These are phyloP conservation scores for Akanthomyces muscarius DNA, from an alignment of 2,329 filamentous ascomycete species.

Conservation along the genomic window DNA sequence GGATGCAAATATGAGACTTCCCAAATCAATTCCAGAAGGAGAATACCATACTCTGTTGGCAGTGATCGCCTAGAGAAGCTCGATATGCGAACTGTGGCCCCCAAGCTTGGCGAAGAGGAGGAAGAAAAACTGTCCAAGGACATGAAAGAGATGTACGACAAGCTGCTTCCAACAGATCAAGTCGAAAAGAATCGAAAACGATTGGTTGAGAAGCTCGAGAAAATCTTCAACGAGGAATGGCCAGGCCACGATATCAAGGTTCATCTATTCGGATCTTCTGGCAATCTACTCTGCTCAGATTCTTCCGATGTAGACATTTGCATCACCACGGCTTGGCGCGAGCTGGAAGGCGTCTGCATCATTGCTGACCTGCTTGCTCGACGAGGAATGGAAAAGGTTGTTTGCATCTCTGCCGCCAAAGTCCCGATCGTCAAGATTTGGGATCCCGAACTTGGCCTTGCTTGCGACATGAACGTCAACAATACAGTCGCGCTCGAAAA, in stretches of 20 bases:
- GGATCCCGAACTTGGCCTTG: conserved; percentile 85
- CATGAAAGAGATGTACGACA: conserved; percentile 80
- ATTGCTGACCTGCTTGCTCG: conserved; percentile 81
- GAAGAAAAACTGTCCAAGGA: conserved; percentile 73
- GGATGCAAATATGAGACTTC: conserved; percentile 88
- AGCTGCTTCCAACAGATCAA: conserved; percentile 74
- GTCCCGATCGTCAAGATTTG: conserved; percentile 98
- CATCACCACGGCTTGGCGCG: conserved; percentile 87
- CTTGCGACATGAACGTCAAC: conserved; percentile 98
- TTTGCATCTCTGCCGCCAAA: conserved; percentile 91
- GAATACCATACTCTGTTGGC: conserved; percentile 91
- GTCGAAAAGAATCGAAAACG: conserved; percentile 71
- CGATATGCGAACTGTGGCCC: conserved; percentile 68
- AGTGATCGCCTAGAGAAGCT: conserved; percentile 70
- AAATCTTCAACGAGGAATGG: conserved; percentile 85
- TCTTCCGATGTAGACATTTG: conserved; percentile 98
- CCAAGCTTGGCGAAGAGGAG: conserved; percentile 65
- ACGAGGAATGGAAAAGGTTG: conserved; percentile 92
- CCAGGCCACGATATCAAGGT: conserved; percentile 86
- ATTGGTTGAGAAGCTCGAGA: conserved; percentile 83
- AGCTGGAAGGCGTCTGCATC: conserved; percentile 83
- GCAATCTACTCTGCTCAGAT: conserved; percentile 89
- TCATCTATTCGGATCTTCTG: conserved; percentile 95
- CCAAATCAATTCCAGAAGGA: conserved; percentile 72
- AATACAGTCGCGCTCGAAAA: conserved; percentile 94